Evolutionary conservation across 2,329 filamentous ascomycete genomes (phyloP).

Genomic region (Fonsecaea pugnacius): DNA sequence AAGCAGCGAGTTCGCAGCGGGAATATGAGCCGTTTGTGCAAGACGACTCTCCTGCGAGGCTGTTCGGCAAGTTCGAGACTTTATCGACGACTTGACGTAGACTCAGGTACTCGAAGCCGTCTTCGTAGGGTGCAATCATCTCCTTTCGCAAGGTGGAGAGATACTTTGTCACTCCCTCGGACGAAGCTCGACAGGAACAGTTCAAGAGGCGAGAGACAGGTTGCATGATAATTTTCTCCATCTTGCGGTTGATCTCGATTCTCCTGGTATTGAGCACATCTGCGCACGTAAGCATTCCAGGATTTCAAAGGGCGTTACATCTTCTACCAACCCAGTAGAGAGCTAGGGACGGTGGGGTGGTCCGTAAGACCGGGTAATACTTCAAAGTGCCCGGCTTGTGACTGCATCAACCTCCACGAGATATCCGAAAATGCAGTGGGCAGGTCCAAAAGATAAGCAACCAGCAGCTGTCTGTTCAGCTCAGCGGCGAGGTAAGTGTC

Average conservation of each 20-base stretch:
- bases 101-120: not conserved
- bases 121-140: not conserved
- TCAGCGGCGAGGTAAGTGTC: not conserved
- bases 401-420: slow-evolving; percentile 2
- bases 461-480: slow-evolving; percentile 1
- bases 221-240: not conserved
- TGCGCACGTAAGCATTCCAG: not conserved
- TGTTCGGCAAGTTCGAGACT: not conserved
- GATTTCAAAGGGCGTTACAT: not conserved
- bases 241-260: slow-evolving; percentile 5
- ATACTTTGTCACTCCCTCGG: slow-evolving; percentile 1
- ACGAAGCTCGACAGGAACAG: not conserved
- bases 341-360: not conserved
- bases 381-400: not conserved
- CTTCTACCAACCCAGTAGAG: not conserved
- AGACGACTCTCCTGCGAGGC: not conserved
- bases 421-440: slow-evolving; percentile 1
- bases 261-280: slow-evolving; percentile 5
- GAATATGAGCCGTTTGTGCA: not conserved
- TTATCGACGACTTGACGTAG: not conserved
- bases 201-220: not conserved
- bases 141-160: not conserved
- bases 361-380: not conserved
- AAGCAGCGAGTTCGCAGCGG: not conserved
- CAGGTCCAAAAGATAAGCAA: not conserved